Evolutionary conservation across 2,329 filamentous ascomycete species (phyloP).

Genomic region (Teratosphaeriaceae sp.): DNA sequence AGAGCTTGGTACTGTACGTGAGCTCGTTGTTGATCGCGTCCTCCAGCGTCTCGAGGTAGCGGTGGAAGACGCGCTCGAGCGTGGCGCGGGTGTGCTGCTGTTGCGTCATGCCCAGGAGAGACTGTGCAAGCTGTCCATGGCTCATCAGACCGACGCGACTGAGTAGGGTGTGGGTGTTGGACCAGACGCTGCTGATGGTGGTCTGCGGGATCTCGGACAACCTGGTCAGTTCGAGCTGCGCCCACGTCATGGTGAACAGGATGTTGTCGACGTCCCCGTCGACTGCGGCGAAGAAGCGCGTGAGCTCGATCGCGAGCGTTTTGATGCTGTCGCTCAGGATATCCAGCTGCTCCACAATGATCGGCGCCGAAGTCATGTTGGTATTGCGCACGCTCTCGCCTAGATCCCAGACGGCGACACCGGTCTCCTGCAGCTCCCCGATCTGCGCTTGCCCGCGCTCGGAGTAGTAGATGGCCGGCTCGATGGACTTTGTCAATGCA

Average conservation of each 20-base stretch:
- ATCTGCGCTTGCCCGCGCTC: conserved; percentile 84
- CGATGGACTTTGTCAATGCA: conserved; percentile 81
- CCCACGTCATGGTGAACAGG: conserved; percentile 94
- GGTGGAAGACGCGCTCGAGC: conserved; percentile 78
- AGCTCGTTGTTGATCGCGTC: conserved; percentile 83
- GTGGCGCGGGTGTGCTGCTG: conserved; percentile 74
- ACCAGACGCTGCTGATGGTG: conserved; percentile 66
- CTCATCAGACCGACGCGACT: conserved; percentile 78
- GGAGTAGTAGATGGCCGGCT: conserved; percentile 90
- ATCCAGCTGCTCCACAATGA: conserved; percentile 81
- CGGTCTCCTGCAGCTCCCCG: conserved; percentile 80
- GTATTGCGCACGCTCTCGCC: conserved; percentile 82
- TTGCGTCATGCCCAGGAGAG: conserved; percentile 71
- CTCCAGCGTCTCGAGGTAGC: conserved; percentile 81
- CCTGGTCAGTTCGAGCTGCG: conserved; percentile 71
- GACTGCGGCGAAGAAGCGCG: conserved; percentile 86
- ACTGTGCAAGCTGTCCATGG: conserved; percentile 55
- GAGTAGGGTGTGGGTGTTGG: conserved; percentile 75
- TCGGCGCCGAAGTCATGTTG: conserved; percentile 82
- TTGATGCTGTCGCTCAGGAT: conserved; percentile 80
- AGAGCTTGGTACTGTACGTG: conserved; percentile 70
- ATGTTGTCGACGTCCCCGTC: conserved; percentile 91
- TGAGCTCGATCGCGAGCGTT: conserved; percentile 75
- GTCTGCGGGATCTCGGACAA: conserved; percentile 56
- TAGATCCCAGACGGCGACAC: conserved; percentile 90